Percentiles rank a stretch among this genome's conserved stretches.
phyloP scores from a whole-genome alignment of 2,329 filamentous ascomycete genomes.

The Aspergillus sp. region DNA sequence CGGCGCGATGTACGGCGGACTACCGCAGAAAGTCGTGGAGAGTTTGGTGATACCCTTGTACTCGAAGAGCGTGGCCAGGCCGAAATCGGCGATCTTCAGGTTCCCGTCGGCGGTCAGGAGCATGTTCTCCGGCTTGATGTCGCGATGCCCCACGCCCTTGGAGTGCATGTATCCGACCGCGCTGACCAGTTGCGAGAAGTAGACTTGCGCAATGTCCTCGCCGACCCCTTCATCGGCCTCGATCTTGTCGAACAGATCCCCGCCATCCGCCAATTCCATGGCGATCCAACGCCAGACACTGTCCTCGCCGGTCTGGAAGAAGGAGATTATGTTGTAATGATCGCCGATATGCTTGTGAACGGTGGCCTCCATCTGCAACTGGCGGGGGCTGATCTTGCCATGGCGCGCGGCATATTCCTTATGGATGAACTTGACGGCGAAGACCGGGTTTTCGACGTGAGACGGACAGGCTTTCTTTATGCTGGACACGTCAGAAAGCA shows the following conservation, averaged over 20 bases:
- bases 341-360: constrained; percentile 81
- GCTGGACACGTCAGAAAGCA: constrained; percentile 37
- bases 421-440: constrained; percentile 98
- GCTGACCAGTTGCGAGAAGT: constrained; percentile 83
- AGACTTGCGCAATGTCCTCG: constrained; percentile 90
- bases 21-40: constrained; percentile 85
- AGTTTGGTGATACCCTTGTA: constrained; percentile 75
- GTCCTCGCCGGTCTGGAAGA: constrained; percentile 82
- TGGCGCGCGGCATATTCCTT: constrained; percentile 87
- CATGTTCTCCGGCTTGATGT: constrained; percentile 92
- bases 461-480: constrained; percentile 87
- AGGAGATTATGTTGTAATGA: constrained; percentile 89
- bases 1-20: constrained; percentile 92
- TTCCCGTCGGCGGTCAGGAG: constrained; percentile 74
- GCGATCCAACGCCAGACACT: constrained; percentile 89
- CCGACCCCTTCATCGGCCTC: constrained; percentile 94
- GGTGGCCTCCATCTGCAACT: constrained; percentile 84
- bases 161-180: constrained; percentile 93
- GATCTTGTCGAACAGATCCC: constrained; percentile 98
- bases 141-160: constrained; percentile 86
- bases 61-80: constrained; percentile 85
- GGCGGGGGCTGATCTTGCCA: constrained; percentile 79
- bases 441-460: constrained; percentile 61
- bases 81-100: constrained; percentile 93
- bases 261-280: constrained; percentile 93